Evolutionary conservation across 2,329 filamentous ascomycete genomes (phyloP), one percentile per base, ranked within the genome.

Genomic region (Plectosphaerella plurivora): DNA sequence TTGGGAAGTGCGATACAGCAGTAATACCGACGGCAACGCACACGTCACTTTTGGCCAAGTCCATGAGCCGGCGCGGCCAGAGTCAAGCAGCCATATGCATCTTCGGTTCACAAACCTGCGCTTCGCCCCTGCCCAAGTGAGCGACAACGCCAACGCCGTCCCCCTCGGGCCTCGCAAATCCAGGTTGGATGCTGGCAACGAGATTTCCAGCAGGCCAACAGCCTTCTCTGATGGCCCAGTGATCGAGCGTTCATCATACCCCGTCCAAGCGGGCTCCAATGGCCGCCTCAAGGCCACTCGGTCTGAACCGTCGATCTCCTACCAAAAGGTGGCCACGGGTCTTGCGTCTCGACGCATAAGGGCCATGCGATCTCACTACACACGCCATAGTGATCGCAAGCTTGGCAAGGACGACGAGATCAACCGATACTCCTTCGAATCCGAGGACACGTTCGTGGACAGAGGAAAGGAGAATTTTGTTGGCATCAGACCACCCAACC

Each of bases 1-100:
- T 22, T 96, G 87, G 84, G 89, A 93, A 68, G 82, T 96, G 7
- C 68, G 78, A 7, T 96, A 95, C 63, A 76, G 83, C 22, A 69
- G 75, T 24, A 78, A 78, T 4, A 73, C 76, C 3, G 73, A 83
- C 49, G 81, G 79, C 24, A 67, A 70, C 39, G 73, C 86, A 12
- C 74, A 74, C 37, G 84, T 83, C 15, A 71, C 68, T 11, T 76
- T 90, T 22, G 70, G 71, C 57, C 50, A 60, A 37, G 52, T 57
- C 49, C 49, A 59, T 35, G 24, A 46, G 6, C 51, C 37, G 15
- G 15, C 37, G 37, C 8, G 28, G 28, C 28, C 11, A 12, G 28
- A 33, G 11, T 10, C 28, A 33, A 12, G 11, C 8, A 33, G 8
- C 28, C 28, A 12, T 33, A 5, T 12, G 28, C 28, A 33, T 12